Base-by-base conservation (phyloP, 176 grass and related monocot genomes). In the Cenchrus purpureus region DNA sequence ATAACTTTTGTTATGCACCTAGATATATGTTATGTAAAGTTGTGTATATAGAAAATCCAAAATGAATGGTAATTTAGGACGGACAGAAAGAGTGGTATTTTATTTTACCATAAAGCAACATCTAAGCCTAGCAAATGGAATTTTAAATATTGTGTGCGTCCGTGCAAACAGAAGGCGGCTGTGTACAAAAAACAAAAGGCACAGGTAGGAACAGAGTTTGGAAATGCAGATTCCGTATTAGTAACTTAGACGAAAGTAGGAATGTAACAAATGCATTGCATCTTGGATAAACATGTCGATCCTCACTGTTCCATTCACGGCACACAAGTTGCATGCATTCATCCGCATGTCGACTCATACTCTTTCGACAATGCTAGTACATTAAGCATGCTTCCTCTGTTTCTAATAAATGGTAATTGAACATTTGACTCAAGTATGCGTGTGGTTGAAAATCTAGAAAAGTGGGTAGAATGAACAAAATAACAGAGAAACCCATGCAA, bases 131-230 rank as follows among this genome's bases (percentile, higher is more conserved):
- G 50, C 12, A 54, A 54, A 4, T 14, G 13, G 13, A 54, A 54
- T 14, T 54, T 13, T 54, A 54, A n/a, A 58, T 20, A n/a, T 3
- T 59, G 7, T 19, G 4, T 19, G 17, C 28, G 8, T 32, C 63
- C 15, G 19, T 16, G 43, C 19, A 1, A 42, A 13, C 4, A 44
- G 57, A 63, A 44, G 40, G 53, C 10, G 7, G 6, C 8, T 28
- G 10, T 14, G 10, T 43, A 58, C 2, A 10, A 12, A 19, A 60
- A 68, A 10, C 12, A 40, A 40, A 40, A 10, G 40, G 65, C 12
- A 22, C 54, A 75, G 48, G 75, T 84, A 73, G 40, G 82, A 68
- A 84, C 40, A 51, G 14, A 84, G 65, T 66, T 58, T 73, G 49
- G 32, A 73, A 8, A 34, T 13, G 32, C 0, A 8, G 25, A 43